These are phyloP conservation scores for Scytalidium sp. DNA, from an alignment of 2,329 filamentous ascomycete species.

Conservation along the genomic window DNA sequence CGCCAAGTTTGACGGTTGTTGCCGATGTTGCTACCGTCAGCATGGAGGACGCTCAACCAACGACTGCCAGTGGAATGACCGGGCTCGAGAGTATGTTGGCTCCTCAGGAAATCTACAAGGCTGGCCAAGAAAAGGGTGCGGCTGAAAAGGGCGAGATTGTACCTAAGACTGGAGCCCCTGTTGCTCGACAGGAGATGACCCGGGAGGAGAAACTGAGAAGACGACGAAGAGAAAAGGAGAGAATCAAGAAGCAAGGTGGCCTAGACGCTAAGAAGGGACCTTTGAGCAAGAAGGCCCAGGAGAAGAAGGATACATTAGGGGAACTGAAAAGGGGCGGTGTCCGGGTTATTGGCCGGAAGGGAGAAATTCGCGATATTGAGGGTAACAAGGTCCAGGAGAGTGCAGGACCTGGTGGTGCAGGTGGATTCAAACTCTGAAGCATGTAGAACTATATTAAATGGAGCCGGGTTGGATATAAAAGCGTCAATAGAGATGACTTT, in stretches of 20 bases:
- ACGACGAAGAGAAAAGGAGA: constrained; percentile 81
- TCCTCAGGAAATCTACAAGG: constrained; percentile 89
- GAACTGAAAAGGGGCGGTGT: constrained; percentile 80
- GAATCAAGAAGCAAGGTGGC: constrained; percentile 66
- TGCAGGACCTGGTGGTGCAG: constrained; percentile 47
- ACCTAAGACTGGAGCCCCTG: constrained; percentile 71
- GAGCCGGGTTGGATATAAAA: too few species aligned
- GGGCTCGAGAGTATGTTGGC: constrained; percentile 74
- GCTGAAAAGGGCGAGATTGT: constrained; percentile 69
- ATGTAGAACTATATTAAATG: not conserved
- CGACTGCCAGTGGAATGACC: constrained; percentile 70
- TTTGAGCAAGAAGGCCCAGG: constrained; percentile 56
- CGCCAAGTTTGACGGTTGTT: constrained; percentile 80
- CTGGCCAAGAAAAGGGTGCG: constrained; percentile 59
- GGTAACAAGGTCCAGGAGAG: constrained; percentile 67
- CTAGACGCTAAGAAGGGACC: constrained; percentile 43
- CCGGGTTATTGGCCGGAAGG: constrained; percentile 87
- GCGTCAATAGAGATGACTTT: too few species aligned
- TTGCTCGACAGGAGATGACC: constrained; percentile 82
- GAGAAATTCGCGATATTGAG: constrained; percentile 78
- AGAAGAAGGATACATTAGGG: constrained; percentile 45
- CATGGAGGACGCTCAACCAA: constrained; percentile 94
- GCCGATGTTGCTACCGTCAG: constrained; percentile 86
- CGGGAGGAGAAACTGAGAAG: constrained; percentile 79
- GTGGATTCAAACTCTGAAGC: constrained; percentile 59